Percentiles rank a stretch among this genome's conserved stretches.
These are phyloP conservation scores for Musa beccarii DNA, from an alignment of 176 grass and related monocot genomes.

Conservation along the genomic window DNA sequence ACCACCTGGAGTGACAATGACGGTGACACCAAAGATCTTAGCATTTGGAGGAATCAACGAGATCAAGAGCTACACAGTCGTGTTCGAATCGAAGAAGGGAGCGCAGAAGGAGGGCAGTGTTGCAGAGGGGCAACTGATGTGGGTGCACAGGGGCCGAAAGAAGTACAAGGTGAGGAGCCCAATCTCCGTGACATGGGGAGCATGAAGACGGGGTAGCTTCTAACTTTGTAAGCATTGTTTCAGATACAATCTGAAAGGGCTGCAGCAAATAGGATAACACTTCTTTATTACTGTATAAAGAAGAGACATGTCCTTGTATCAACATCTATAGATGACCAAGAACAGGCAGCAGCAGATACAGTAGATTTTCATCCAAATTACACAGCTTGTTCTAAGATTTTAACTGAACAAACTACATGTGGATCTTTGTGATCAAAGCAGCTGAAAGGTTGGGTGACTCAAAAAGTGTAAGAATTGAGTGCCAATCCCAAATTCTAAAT, in stretches of 20 bases:
- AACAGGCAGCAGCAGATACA: too few relatives aligned
- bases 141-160: conserved; percentile 34
- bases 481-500: too few relatives aligned
- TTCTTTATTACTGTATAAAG: conserved; percentile 4
- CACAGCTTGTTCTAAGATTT: too few relatives aligned
- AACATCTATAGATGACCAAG: too few relatives aligned
- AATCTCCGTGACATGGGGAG: conserved; percentile 53
- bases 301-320: not conserved
- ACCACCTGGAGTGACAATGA: conserved; percentile 35
- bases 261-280: not conserved
- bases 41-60: conserved; percentile 47
- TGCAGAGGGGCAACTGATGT: conserved; percentile 52
- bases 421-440: too few relatives aligned
- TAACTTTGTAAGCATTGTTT: too few relatives aligned
- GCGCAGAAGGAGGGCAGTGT: conserved; percentile 6
- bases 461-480: too few relatives aligned
- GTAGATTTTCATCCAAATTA: too few relatives aligned
- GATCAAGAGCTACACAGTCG: conserved; percentile 44
- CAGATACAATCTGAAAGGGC: too few relatives aligned
- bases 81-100: conserved; percentile 26
- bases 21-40: conserved; percentile 41
- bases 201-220: not conserved
- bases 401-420: too few relatives aligned
- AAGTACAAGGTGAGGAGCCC: conserved; percentile 81
- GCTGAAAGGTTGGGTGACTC: too few relatives aligned